Base-by-base conservation (phyloP, 129 eudicot species). In the Logfia minima region DNA sequence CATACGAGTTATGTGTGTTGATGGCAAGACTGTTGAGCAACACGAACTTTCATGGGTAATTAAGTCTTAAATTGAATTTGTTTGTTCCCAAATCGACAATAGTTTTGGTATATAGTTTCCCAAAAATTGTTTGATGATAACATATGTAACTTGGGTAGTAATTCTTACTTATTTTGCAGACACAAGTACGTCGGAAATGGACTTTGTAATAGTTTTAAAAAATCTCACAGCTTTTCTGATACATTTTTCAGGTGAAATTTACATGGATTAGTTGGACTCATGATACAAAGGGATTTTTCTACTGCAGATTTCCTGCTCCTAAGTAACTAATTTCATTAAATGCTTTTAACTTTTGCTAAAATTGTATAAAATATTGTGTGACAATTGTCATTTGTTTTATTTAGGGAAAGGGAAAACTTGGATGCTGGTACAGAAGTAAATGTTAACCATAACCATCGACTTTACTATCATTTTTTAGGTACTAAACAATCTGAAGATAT, bases 401-500 rank as follows among this genome's bases (percentile, higher is more conserved):
- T 68, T 66, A 93, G 99, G 82, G 88, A 83, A 66, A 90, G 87
- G 56, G 85, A 85, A 69, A 79, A 86, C 8, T 70, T 86, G 82
- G 96, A 92, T 82, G 96, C 87, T 37, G 99, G 99, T 16, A 95
- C 96, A 13, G 97, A 95, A 81, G 91, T 92, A 13, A 85, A 83
- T 53, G 82, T 82, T 51, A 91, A 91, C 71, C 85, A 87, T 21
- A 75, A 91, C 74, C 93, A 93, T 63, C 87, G 84, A 74, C 62
- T 91, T 6, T 91, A 88, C 75, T 94, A 94, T 75, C 99, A 94
- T 79, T 80, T 82, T 56, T 77, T 94, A 79, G 96, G 99, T 35
- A 85, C 96, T 0, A 85, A 91, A 78, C 99, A 94, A 55, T 89
- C 97, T 3, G 89, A 94, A 76, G 99, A 94, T 72, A 86, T 91